Evolutionary conservation across 352 stramenopile genomes (phyloP).

Genomic region (Phytophthora pinifolia): DNA sequence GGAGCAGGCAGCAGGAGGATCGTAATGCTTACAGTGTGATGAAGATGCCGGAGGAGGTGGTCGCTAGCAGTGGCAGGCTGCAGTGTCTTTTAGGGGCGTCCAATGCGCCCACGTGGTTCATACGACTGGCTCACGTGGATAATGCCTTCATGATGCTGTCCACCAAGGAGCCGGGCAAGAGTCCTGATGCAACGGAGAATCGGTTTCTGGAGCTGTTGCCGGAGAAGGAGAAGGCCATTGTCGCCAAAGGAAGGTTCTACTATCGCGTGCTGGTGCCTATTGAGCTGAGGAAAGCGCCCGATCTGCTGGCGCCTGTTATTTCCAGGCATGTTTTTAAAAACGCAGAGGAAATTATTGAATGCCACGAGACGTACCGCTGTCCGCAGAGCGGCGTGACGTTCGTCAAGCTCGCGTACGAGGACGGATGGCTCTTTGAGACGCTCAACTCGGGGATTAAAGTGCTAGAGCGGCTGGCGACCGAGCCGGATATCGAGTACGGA

Average conservation of each 20-base stretch:
- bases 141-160: constrained; percentile 76
- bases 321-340: constrained; percentile 74
- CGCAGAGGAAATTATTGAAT: constrained; percentile 83
- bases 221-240: constrained; percentile 34
- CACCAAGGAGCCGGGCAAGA: constrained; percentile 35
- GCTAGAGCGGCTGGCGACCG: constrained; percentile 59
- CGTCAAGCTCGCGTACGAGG: constrained; percentile 80
- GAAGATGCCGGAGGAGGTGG: constrained; percentile 80
- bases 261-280: constrained; percentile 80
- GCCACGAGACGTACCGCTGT: constrained; percentile 61
- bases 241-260: constrained; percentile 57
- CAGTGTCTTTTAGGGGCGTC: constrained; percentile 55
- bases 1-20: constrained; percentile 36
- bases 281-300: constrained; percentile 64
- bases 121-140: constrained; percentile 65
- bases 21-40: constrained; percentile 66
- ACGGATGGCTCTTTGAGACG: constrained; percentile 82
- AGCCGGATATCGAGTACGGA: constrained; percentile 66
- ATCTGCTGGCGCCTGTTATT: constrained; percentile 73
- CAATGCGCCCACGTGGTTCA: constrained; percentile 69
- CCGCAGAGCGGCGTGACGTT: constrained; percentile 76
- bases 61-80: constrained; percentile 56
- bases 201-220: constrained; percentile 46
- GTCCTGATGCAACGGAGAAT: constrained; percentile 24
- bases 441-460: constrained; percentile 82